These are phyloP conservation scores for Malassezia brasiliensis DNA, from an alignment of 1,284 basidiomycete genomes.

Conservation along the genomic window DNA sequence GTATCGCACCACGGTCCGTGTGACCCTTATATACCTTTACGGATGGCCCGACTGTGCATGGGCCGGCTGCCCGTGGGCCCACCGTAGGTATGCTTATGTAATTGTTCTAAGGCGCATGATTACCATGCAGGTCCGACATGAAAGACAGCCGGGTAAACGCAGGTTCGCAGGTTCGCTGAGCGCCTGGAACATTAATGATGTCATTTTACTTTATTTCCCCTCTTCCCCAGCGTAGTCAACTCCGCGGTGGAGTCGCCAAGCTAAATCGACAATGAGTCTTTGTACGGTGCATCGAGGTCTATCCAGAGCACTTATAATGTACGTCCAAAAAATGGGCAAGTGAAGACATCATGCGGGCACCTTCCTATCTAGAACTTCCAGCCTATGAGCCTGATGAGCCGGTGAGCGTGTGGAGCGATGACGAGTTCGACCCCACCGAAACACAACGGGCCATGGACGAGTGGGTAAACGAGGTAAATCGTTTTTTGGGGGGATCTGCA, in stretches of 20 bases:
- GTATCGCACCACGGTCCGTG: no score
- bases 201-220: neutral
- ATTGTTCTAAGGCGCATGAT: neutral
- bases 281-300: neutral
- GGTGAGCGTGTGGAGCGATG: constrained; percentile 12
- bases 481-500: constrained; percentile 7
- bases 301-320: no score
- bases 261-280: neutral
- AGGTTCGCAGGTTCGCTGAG: no score
- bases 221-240: no score
- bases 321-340: no score
- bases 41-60: neutral
- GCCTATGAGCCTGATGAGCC: neutral
- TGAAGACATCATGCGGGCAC: neutral
- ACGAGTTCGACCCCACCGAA: constrained; percentile 3
- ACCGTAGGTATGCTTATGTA: neutral
- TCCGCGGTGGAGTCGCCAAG: neutral
- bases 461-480: constrained; percentile 15
- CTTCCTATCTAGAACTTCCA: neutral
- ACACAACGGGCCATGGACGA: constrained; percentile 13
- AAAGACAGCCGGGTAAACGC: no score
- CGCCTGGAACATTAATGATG: neutral
- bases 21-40: neutral
- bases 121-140: no score
- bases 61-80: no score